Conservation (phyloP, 257 asterid species). For the Solanum neorickii region DNA sequence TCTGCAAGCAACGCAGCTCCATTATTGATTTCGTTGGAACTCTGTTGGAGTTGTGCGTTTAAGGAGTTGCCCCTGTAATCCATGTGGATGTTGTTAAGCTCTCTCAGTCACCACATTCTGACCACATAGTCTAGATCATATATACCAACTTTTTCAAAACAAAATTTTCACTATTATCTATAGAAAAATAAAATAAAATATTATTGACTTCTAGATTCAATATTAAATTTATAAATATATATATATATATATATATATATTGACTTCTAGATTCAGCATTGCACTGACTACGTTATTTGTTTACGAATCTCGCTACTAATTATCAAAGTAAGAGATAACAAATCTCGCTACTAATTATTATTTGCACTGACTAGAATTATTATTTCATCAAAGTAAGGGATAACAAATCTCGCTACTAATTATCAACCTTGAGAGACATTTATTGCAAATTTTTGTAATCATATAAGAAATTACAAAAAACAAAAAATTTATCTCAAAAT, state of each 20-base stretch:
- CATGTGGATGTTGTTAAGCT: not conserved
- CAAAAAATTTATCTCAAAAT: not conserved
- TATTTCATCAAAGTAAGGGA: too few relatives aligned
- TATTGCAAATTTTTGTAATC: not conserved
- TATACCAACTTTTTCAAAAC: not conserved
- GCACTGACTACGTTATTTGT: not conserved
- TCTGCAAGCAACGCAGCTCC: conserved; percentile 46
- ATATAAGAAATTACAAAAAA: not conserved
- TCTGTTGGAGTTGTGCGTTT: not conserved
- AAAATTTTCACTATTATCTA: not conserved
- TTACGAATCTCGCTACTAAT: not conserved
- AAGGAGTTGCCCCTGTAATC: not conserved
- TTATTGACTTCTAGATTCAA: too few relatives aligned
- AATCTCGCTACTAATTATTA: not conserved
- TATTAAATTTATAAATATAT: too few relatives aligned
- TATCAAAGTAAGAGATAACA: too few relatives aligned
- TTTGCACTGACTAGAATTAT: too few relatives aligned
- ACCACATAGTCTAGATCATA: not conserved
- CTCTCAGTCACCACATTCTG: not conserved
- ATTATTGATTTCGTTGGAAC: conserved; percentile 1
- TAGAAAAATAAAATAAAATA: not conserved
- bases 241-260: too few relatives aligned
- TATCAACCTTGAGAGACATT: too few relatives aligned
- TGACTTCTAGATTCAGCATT: not conserved
- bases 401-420: not conserved